phyloP scores from a whole-genome alignment of 2,329 filamentous ascomycete species.

The Fusarium avenaceum region DNA sequence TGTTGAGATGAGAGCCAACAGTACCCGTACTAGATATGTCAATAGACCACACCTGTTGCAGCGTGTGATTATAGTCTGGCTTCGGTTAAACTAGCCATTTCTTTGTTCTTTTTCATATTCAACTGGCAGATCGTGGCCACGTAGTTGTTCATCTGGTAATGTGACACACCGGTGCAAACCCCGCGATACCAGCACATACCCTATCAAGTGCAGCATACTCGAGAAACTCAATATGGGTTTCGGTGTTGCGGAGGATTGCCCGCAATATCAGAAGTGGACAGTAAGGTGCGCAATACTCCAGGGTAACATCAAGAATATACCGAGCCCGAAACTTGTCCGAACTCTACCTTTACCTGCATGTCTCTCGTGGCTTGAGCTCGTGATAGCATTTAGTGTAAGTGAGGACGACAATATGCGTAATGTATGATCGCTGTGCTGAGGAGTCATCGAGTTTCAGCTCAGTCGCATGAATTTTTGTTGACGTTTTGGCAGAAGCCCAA shows the following conservation, averaged over 20 bases:
- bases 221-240: conserved; percentile 1
- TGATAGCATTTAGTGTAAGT: conserved; percentile 8
- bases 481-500: conserved; percentile 31
- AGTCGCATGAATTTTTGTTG: conserved; percentile 38
- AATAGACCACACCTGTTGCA: not conserved
- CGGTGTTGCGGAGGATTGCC: conserved; percentile 37
- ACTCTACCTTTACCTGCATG: not conserved
- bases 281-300: conserved; percentile 17
- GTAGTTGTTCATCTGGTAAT: not conserved
- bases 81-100: conserved; percentile 16
- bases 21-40: not conserved
- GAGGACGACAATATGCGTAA: not conserved
- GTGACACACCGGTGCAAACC: conserved; percentile 22
- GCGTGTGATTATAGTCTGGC: not conserved
- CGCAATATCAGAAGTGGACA: conserved; percentile 13
- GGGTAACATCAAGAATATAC: conserved; percentile 25
- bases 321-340: conserved; percentile 38
- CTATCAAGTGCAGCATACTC: not conserved
- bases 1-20: conserved; percentile 2
- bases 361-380: conserved; percentile 18
- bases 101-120: not conserved
- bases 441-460: conserved; percentile 31
- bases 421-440: conserved; percentile 23
- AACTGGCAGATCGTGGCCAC: not conserved
- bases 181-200: conserved; percentile 29